Conservation (phyloP, 2,329 filamentous ascomycete species). For the Triangularia verruculosa region DNA sequence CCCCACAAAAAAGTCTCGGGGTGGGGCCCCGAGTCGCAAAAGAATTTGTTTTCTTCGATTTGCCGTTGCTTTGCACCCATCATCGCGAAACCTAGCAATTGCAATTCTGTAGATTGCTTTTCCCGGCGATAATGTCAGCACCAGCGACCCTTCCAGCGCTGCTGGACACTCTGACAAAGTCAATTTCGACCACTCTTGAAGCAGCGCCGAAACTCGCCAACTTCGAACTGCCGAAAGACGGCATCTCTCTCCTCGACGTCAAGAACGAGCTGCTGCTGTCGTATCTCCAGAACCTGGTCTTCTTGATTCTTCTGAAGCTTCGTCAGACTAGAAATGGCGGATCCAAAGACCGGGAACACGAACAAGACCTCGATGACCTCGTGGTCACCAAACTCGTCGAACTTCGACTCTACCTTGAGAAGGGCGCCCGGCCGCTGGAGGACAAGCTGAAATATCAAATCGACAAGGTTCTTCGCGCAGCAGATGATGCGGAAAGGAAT, state of each 20-base stretch:
- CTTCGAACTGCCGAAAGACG: conserved; percentile 73
- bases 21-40: background rate
- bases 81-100: background rate
- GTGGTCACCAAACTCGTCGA: conserved; percentile 87
- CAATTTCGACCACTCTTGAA: conserved; percentile 62
- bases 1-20: conserved; percentile 2
- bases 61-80: background rate
- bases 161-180: conserved; percentile 53
- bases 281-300: conserved; percentile 91
- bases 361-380: conserved; percentile 55
- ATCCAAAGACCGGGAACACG: conserved; percentile 33
- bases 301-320: conserved; percentile 78
- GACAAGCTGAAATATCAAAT: conserved; percentile 91
- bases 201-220: conserved; percentile 60
- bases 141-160: conserved; percentile 43
- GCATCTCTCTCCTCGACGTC: conserved; percentile 89
- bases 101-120: background rate
- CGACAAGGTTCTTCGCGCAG: conserved; percentile 86
- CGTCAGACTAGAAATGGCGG: conserved; percentile 47
- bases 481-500: conserved; percentile 65
- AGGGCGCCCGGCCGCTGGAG: conserved; percentile 86
- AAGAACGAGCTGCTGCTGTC: conserved; percentile 98
- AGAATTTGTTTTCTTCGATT: background rate
- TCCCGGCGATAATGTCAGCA: conserved; percentile 29
- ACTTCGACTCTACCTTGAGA: conserved; percentile 87